Evolutionary conservation across 257 asterid species (phyloP), one percentile per base, ranked within the genome.

Genomic region (Solanum verrucosum): DNA sequence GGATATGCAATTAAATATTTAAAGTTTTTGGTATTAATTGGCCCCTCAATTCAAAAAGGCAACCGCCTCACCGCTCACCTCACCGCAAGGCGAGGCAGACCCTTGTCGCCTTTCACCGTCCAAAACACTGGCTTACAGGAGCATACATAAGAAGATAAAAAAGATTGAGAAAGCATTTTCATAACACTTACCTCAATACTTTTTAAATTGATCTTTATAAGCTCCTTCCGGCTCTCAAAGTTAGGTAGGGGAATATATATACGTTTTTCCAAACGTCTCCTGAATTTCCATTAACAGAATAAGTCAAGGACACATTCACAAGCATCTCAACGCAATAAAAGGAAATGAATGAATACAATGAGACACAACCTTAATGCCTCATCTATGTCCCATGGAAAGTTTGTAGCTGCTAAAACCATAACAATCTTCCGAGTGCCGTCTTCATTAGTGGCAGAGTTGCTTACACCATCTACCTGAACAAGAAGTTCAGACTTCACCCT

Each of bases 331-430:
- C 25, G 72, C 44, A 83, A 49, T 65, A 15, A 20, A 13, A 12
- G 40, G 60, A 15, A 77, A 84, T 38, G 21, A 84, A 21, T 25
- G 86, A 79, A 84, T 33, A 73, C 81, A 88, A 89, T 18, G 81
- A 88, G 88, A 87, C 27, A 74, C 68, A 88, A 97, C 99, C 99
- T 97, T 91, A 97, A 90, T 25, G 99, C 99, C 93, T 97, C 99
- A 85, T 96, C 99, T 82, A 97, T 97, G 90, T 97, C 99, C 99
- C 99, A 97, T 65, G 99, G 99, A 88, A 97, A 97, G 90, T 97
- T 96, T 63, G 99, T 97, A 70, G 99, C 99, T 15, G 99, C 99
- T 91, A 97, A 94, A 91, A 96, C 99, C 99, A 97, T 97, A 88
- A 97, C 99, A 88, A 97, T 88, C 92, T 97, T 97, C 74, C 98